Evolutionary conservation across 2,329 filamentous ascomycete genomes (phyloP).

Genomic region (Exophiala mesophila): DNA sequence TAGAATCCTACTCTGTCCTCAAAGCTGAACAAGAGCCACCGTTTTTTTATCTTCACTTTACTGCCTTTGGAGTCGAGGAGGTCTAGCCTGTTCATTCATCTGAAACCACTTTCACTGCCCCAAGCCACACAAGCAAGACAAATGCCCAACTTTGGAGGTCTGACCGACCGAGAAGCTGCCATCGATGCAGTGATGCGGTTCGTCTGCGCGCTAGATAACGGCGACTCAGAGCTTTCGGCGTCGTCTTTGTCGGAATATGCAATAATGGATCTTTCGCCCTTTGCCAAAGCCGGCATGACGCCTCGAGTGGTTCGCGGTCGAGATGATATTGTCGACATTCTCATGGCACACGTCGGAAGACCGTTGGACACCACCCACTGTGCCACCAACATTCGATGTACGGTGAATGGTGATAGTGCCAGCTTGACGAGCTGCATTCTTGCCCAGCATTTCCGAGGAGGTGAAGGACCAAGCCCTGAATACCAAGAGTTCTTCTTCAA

Average conservation of each 20-base stretch:
- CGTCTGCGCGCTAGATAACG: constrained; percentile 12
- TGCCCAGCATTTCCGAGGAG: constrained; percentile 13
- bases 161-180: constrained; percentile 15
- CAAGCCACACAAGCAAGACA: too few relatives aligned
- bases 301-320: constrained; percentile 2
- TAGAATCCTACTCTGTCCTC: too few relatives aligned
- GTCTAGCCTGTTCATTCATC: too few relatives aligned
- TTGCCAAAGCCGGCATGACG: constrained; percentile 3
- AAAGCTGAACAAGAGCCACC: too few relatives aligned
- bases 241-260: constrained; percentile 13
- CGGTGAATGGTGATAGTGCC: constrained; percentile 12
- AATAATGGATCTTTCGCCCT: constrained; percentile 6
- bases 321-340: constrained; percentile 6
- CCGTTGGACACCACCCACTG: constrained; percentile 14
- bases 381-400: constrained; percentile 14
- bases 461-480: constrained; percentile 10
- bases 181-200: constrained; percentile 17
- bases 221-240: constrained; percentile 9
- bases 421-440: constrained; percentile 6
- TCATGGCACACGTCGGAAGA: constrained; percentile 11
- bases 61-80: too few relatives aligned
- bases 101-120: too few relatives aligned
- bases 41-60: too few relatives aligned
- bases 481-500: constrained; percentile 12
- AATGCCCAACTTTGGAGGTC: constrained; percentile 17